A percentile compares a stretch with the other conserved stretches of the same genome.
These are phyloP conservation scores for Beauveria asiatica DNA, from an alignment of 2,329 filamentous ascomycete genomes.

Conservation along the genomic window DNA sequence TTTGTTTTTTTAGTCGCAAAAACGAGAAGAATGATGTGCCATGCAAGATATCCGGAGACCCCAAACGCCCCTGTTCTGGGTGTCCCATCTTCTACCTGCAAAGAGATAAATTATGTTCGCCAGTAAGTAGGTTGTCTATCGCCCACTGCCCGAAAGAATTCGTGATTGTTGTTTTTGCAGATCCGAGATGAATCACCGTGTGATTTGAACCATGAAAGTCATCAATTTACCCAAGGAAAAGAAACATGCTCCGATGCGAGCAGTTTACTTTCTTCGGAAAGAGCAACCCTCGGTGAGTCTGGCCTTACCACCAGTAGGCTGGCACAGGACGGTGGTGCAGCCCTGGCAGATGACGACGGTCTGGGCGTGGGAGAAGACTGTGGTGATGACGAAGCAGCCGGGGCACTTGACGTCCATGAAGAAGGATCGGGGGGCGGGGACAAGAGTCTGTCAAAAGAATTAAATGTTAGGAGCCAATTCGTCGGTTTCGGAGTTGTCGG, in stretches of 20 bases:
- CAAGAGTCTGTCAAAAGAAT: slow-evolving; percentile 58
- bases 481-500: slow-evolving; percentile 6
- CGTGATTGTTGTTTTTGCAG: slow-evolving; percentile 41
- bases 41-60: slow-evolving; percentile 77
- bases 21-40: slow-evolving; percentile 41
- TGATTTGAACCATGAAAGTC: slow-evolving; percentile 39
- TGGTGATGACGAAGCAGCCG: slow-evolving; percentile 99
- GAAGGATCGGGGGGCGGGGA: slow-evolving; percentile 95
- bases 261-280: slow-evolving; percentile 98
- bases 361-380: slow-evolving; percentile 99
- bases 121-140: slow-evolving; percentile 37
- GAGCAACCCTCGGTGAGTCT: slow-evolving; percentile 99
- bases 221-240: slow-evolving; percentile 39
- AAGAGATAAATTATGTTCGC: slow-evolving; percentile 38
- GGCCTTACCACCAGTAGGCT: slow-evolving; percentile 98
- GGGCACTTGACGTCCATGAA: slow-evolving; percentile 99
- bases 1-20: slow-evolving; percentile 27
- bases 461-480: slow-evolving; percentile 15
- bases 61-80: slow-evolving; percentile 62
- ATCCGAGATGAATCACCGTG: slow-evolving; percentile 48
- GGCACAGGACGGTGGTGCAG: slow-evolving; percentile 99
- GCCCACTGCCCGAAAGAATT: slow-evolving; percentile 36
- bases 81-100: slow-evolving; percentile 68
- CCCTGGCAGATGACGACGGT: slow-evolving; percentile 99
- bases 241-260: slow-evolving; percentile 32